Evolutionary conservation across 1,139 yeast genomes (phyloP).

Genomic region (Candida smagusa): DNA sequence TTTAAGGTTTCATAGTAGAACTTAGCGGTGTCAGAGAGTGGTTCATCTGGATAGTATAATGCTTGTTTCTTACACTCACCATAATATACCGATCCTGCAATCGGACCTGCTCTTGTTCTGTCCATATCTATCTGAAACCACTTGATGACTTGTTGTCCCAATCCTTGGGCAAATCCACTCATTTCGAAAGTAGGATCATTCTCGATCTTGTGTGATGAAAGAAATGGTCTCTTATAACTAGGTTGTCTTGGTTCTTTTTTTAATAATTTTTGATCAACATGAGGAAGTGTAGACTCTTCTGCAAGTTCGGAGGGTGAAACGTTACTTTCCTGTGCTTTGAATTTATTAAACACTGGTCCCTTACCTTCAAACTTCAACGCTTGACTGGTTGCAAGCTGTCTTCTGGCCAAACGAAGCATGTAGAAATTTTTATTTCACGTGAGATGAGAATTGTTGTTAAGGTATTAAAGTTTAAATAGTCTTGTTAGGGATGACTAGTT

Average conservation of each 20-base stretch:
- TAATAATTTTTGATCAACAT: conserved; percentile 35
- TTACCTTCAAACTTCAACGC: conserved; percentile 1
- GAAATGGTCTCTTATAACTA: conserved; percentile 44
- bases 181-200: conserved; percentile 50
- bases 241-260: conserved; percentile 41
- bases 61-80: conserved; percentile 87
- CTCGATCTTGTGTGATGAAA: conserved; percentile 59
- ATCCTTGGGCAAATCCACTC: conserved; percentile 64
- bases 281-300: conserved; percentile 47
- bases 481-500: too few relatives aligned
- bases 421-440: too few relatives aligned
- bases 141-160: conserved; percentile 71
- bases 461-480: too few relatives aligned
- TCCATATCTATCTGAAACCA: conserved; percentile 85
- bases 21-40: conserved; percentile 58
- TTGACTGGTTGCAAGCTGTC: neutral
- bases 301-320: conserved; percentile 47
- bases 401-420: neutral
- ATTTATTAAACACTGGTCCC: conserved; percentile 18
- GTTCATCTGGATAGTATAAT: conserved; percentile 68
- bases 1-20: conserved; percentile 78
- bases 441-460: too few relatives aligned
- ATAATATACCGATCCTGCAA: conserved; percentile 85
- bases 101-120: conserved; percentile 85
- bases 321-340: conserved; percentile 19